Evolutionary conservation across 2,329 filamentous ascomycete genomes (phyloP).

Genomic region (Dactylellina sp.): DNA sequence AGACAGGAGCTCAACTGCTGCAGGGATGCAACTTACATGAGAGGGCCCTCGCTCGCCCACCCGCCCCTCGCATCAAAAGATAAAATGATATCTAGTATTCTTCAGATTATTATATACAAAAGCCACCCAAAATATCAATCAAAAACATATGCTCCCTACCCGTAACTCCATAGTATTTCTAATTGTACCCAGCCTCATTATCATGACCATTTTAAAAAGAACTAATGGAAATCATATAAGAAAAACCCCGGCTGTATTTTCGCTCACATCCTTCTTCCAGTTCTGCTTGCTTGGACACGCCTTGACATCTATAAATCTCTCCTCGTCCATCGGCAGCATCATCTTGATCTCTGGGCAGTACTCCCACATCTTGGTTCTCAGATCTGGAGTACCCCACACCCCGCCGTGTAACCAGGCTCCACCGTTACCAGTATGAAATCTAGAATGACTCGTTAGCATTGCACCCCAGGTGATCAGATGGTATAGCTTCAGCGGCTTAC

Average conservation of each 20-base stretch:
- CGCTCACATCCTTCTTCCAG: slow-evolving; percentile 65
- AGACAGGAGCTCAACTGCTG: background rate
- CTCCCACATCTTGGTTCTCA: slow-evolving; percentile 68
- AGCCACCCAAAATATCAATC: background rate
- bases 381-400: slow-evolving; percentile 68
- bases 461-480: slow-evolving; percentile 60
- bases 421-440: slow-evolving; percentile 64
- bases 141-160: background rate
- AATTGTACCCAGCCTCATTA: background rate
- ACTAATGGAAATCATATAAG: background rate
- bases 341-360: slow-evolving; percentile 73
- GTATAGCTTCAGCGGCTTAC: too few species aligned
- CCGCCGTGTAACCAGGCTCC: slow-evolving; percentile 66
- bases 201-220: background rate
- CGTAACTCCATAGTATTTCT: background rate
- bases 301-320: slow-evolving; percentile 64
- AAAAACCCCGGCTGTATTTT: slow-evolving; percentile 1
- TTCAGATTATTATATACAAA: background rate
- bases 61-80: too few species aligned
- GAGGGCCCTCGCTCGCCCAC: too few species aligned
- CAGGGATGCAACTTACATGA: too few species aligned
- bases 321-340: slow-evolving; percentile 70
- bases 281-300: slow-evolving; percentile 66
- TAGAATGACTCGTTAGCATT: slow-evolving; percentile 3
- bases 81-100: too few species aligned